These are phyloP conservation scores for Luffa acutangula DNA, from an alignment of 306 rosid genomes.

Conservation along the genomic window DNA sequence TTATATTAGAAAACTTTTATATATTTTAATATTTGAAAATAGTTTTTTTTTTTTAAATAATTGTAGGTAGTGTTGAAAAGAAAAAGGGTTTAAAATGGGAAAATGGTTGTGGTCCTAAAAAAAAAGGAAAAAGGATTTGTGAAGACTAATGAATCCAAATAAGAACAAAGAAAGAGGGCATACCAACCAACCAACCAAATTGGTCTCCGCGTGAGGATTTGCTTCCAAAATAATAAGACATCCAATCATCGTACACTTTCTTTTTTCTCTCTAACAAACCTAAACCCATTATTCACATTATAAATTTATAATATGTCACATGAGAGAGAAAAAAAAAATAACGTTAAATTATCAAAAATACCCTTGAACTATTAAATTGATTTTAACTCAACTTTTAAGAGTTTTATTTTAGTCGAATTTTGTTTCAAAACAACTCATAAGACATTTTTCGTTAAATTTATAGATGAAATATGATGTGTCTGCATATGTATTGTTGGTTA, in stretches of 20 bases:
- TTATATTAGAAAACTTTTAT: too few relatives aligned
- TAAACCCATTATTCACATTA: neutral
- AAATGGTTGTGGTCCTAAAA: neutral
- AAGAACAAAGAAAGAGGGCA: neutral
- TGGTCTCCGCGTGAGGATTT: slow-evolving; percentile 7
- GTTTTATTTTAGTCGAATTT: too few relatives aligned
- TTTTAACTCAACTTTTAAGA: too few relatives aligned
- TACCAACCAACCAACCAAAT: slow-evolving; percentile 6
- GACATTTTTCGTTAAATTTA: too few relatives aligned
- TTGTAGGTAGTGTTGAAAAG: neutral
- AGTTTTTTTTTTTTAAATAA: too few relatives aligned
- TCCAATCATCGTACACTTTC: neutral
- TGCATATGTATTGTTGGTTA: too few relatives aligned
- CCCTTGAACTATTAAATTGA: too few relatives aligned
- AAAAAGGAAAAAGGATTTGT: neutral
- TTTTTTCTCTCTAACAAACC: neutral
- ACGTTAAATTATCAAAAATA: too few relatives aligned
- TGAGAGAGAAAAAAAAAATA: neutral
- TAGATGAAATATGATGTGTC: too few relatives aligned
- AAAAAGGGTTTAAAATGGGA: neutral
- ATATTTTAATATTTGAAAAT: too few relatives aligned
- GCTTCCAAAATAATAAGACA: neutral
- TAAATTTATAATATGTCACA: neutral
- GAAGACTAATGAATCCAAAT: neutral
- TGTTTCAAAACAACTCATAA: too few relatives aligned